Evolutionary conservation across 306 rosid species (phyloP).

Genomic region (Betula pendula): DNA sequence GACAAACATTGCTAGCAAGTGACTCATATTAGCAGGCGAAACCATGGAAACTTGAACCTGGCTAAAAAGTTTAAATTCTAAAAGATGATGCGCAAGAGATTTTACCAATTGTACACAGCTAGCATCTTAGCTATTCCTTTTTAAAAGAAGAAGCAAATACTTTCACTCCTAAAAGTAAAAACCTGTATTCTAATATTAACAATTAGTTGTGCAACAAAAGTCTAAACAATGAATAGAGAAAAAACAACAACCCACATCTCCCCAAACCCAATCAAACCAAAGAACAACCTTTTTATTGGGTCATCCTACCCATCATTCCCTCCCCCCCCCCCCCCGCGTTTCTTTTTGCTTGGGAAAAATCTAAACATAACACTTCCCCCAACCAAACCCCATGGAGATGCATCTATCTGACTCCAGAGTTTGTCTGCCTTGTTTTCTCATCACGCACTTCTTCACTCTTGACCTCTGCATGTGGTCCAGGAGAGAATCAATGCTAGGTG

Average conservation of each 20-base stretch:
- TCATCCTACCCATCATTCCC: not conserved
- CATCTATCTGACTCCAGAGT: not conserved
- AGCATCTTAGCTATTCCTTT: slow-evolving; percentile 4
- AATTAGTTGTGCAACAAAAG: not conserved
- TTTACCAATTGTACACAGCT: not conserved
- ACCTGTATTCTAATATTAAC: not conserved
- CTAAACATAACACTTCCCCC: not conserved
- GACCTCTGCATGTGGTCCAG: not conserved
- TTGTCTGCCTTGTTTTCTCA: not conserved
- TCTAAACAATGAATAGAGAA: not conserved
- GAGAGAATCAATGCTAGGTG: not conserved
- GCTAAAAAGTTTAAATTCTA: not conserved
- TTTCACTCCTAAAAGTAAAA: not conserved
- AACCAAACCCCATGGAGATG: not conserved
- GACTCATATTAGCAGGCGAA: not conserved
- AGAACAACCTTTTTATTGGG: not conserved
- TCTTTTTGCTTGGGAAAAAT: no score
- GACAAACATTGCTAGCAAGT: not conserved
- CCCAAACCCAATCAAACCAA: not conserved
- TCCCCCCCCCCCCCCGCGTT: not conserved
- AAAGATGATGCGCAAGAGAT: not conserved
- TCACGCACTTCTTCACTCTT: not conserved
- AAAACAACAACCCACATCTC: not conserved
- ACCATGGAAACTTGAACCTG: not conserved
- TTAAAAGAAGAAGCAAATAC: not conserved